Base-by-base conservation (phyloP, 139 green algal genomes). In the Chlorella sp. region DNA sequence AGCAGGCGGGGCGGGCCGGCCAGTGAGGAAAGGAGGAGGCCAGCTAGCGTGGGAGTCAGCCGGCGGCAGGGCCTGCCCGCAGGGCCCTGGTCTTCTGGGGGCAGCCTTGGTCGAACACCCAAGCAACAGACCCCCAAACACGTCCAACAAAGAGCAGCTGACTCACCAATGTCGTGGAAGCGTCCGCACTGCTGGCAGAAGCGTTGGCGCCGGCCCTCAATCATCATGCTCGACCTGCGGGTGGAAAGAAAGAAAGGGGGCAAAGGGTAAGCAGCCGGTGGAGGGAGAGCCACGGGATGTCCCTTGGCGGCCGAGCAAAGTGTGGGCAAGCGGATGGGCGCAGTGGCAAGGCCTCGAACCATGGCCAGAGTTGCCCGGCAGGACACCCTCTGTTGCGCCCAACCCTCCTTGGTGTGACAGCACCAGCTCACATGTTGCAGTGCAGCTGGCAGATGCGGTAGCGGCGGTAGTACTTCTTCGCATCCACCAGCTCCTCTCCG, bases 381-480 rank as follows among this genome's bases (percentile, higher is more conserved):
- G n/a, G n/a, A n/a, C n/a, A n/a, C n/a, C n/a, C n/a, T n/a, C n/a
- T n/a, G n/a, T n/a, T n/a, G 73, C 73, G 30, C 69, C 26, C 26
- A 3, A 36, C 28, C 30, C 69, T 22, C 26, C 69, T 19, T 77
- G 24, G 12, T 77, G 69, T 30, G n/a, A n/a, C 22, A 7, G 21
- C 64, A 30, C 3, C 68, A 32, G 11, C 83, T 87, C 83, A 87
- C 81, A 92, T 40, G 24, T 87, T 90, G 22, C 92, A 79, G 87
- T 97, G 95, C n/a, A 93, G 86, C 34, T 96, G 89, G 91, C 95
- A 97, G 78, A 97, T 96, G 90, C 96, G 95, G 92, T 97, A 97
- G 2, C 95, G 91, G 87, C 95, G 91, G 91, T 97, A 94, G 92
- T 97, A 97, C 26, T 94, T 91, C 66, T 88, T 88, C 24, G 84